Conservation (phyloP, 2,329 filamentous ascomycete genomes). For the Trichoderma sp. region DNA sequence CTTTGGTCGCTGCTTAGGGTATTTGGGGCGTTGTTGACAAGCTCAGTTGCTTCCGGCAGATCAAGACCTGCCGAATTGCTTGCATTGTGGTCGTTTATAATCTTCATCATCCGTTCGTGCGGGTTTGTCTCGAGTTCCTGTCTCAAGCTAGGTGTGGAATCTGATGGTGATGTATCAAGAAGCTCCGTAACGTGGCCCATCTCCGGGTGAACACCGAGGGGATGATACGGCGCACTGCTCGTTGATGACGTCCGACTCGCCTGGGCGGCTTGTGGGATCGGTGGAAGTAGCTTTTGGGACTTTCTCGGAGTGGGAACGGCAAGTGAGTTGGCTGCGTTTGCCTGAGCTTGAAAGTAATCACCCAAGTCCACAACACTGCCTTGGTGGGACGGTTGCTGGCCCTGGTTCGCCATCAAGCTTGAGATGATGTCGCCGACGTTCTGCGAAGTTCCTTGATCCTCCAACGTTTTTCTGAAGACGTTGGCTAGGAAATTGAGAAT, state of each 20-base stretch:
- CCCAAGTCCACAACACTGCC: constrained; percentile 62
- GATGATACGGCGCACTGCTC: constrained; percentile 30
- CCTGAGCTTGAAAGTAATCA: constrained; percentile 53
- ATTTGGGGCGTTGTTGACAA: constrained; percentile 56
- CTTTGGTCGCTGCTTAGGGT: constrained; percentile 57
- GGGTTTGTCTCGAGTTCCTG: constrained; percentile 58
- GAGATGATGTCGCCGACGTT: constrained; percentile 84
- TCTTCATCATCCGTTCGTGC: constrained; percentile 62
- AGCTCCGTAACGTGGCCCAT: constrained; percentile 61
- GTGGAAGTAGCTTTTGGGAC: constrained; percentile 53
- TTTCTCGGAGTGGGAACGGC: constrained; percentile 47
- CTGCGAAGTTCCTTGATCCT: constrained; percentile 72
- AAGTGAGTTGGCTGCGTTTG: constrained; percentile 38
- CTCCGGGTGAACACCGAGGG: constrained; percentile 37
- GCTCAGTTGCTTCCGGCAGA: constrained; percentile 48
- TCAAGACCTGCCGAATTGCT: constrained; percentile 48
- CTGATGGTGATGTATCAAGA: constrained; percentile 50
- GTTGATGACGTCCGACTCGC: constrained; percentile 31
- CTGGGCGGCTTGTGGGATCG: constrained; percentile 45
- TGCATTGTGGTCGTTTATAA: constrained; percentile 64
- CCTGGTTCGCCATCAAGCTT: constrained; percentile 64
- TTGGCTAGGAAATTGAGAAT: constrained; percentile 96
- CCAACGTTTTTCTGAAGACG: constrained; percentile 90
- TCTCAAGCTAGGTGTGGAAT: constrained; percentile 51
- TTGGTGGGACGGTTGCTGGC: constrained; percentile 44